Evolutionary conservation across 257 asterid species (phyloP), one percentile per base, ranked within the genome.

Genomic region (Sherardia arvensis): DNA sequence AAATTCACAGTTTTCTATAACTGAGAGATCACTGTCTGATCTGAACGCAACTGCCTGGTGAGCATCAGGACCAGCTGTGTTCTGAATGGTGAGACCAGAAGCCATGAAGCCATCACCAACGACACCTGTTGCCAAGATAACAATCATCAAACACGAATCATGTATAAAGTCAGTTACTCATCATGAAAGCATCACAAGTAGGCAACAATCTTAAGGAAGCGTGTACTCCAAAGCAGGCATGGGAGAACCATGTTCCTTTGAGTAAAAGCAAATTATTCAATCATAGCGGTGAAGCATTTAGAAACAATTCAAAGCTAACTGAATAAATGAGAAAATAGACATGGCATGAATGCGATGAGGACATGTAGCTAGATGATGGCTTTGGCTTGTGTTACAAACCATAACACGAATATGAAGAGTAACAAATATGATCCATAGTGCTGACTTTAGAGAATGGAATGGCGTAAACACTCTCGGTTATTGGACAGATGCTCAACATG

Each of bases 61-160:
- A 11, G 71, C 73, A 26, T 71, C 74, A 20, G 80, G 72, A 32
- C 78, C 76, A 29, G 78, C 82, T 8, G 74, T 73, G 57, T 77
- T 77, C 69, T 73, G 53, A 53, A 77, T 54, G 43, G 78, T 73
- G 15, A 77, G 69, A 47, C 69, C 72, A 53, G 64, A 66, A 8
- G 79, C 82, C 78, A 77, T 77, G 78, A 77, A 77, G 57, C 82
- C 76, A 70, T 77, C 82, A 14, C 82, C 82, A 29, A 61, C 7
- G 5, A 77, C 73, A 17, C 76, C 81, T 76, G 68, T 0, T 25
- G 20, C 49, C 49, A 40, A 17, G 21, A 43, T 43, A 15, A 14
- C 20, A 43, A 43, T 43, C 51, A 43, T 15, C 51, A 43, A 17
- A 43, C 51, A 43, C 2, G 21, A 17, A 43, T 43, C 51, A 15